Base-by-base conservation (phyloP, 116 monocot genomes). In the Dioscorea cayenensis region DNA sequence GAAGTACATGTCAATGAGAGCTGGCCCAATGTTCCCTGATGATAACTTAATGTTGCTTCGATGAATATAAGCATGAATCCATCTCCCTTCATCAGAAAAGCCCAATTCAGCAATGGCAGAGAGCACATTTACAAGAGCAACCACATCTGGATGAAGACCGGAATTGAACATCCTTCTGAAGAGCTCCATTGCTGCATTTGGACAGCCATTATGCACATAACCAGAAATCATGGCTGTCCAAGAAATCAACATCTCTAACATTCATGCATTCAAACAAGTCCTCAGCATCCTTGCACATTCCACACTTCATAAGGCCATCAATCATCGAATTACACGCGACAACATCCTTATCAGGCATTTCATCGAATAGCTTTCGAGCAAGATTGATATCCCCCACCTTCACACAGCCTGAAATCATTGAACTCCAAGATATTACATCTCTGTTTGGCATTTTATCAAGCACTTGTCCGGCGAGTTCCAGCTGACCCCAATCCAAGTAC, bases 1-100 rank as follows among this genome's bases (percentile, higher is more conserved):
- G 1, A 73, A 72, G 59, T 81, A 81, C 81, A 82, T 82, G 35
- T 77, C 77, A 32, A 82, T 73, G 5, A 82, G 66, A 36, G 77
- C 77, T 9, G 82, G 69, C 1, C 70, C 77, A 19, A 82, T 60
- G 13, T 69, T 58, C 37, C 68, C 66, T 9, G 63, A 64, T 28
- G 58, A 66, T 22, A 77, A 66, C 12, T 70, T 8, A 18, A 77
- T 60, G 20, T 66, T 36, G 11, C 66, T 60, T 38, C 49, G 28
- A 14, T 29, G 17, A 16, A 76, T 18, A 36, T 74, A 77, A 23
- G 69, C 74, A 62, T 82, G 77, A 18, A 77, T 67, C 73, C 73
- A 59, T 73, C 66, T 73, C 36, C 82, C 82, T 22, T 73, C 69
- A 43, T 82, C 66, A 4, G 70, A 28, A 36, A 70, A 73, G 2